Conservation (phyloP, 2,329 filamentous ascomycete genomes). For the Colletotrichum cuscutae region DNA sequence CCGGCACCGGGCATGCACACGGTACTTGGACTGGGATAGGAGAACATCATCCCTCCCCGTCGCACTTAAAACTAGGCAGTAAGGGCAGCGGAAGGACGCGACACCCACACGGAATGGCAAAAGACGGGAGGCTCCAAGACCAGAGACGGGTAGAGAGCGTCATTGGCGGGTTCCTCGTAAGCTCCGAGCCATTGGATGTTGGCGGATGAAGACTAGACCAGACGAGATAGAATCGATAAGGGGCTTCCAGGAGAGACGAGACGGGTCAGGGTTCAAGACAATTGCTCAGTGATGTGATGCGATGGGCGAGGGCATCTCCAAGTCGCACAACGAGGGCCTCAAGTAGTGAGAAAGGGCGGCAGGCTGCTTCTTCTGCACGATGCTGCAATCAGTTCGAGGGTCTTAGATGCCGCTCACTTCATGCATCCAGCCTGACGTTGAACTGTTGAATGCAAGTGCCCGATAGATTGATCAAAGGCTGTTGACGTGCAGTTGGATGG, state of each 20-base stretch:
- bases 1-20: not conserved
- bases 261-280: slow-evolving; percentile 1
- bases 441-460: not conserved
- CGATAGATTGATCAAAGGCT: not conserved
- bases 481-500: not conserved
- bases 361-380: slow-evolving; percentile 22
- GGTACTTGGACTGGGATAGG: not conserved
- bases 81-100: not conserved
- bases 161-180: not conserved
- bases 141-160: not conserved
- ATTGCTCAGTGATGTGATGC: not conserved
- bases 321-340: not conserved
- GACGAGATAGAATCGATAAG: not conserved
- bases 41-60: not conserved
- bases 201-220: not conserved
- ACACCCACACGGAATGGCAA: not conserved
- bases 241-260: not conserved
- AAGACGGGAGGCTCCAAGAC: not conserved
- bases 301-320: not conserved
- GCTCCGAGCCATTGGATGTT: not conserved
- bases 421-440: not conserved
- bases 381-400: slow-evolving; percentile 18
- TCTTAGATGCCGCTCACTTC: not conserved
- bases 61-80: not conserved
- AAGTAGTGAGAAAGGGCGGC: not conserved